These are phyloP conservation scores for Iris pallida DNA, from an alignment of 116 monocot genomes.

Conservation along the genomic window DNA sequence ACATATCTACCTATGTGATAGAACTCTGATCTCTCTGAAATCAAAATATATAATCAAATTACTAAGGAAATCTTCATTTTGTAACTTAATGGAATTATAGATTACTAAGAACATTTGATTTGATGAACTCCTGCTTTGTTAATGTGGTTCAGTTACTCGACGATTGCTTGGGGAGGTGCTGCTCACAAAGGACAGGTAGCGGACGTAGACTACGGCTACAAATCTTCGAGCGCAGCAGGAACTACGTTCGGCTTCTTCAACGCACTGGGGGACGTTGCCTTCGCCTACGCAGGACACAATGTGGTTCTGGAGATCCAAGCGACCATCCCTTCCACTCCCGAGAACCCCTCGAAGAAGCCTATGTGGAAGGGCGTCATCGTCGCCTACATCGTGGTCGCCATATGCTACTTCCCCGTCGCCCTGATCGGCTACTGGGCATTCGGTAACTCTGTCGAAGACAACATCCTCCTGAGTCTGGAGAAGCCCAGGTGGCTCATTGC, in stretches of 20 bases:
- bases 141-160: conserved; percentile 21
- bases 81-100: neutral
- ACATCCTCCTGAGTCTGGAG: conserved; percentile 30
- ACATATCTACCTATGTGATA: neutral
- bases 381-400: conserved; percentile 45
- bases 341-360: conserved; percentile 48
- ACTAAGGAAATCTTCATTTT: neutral
- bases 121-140: neutral
- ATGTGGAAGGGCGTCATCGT: conserved; percentile 55
- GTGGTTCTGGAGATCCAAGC: conserved; percentile 60
- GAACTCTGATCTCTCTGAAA: too few species aligned
- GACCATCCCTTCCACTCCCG: conserved; percentile 46
- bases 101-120: neutral
- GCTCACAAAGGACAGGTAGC: conserved; percentile 23
- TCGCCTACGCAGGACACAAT: conserved; percentile 53
- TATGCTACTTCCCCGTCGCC: conserved; percentile 53
- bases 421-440: conserved; percentile 41
- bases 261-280: conserved; percentile 41
- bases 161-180: conserved; percentile 46
- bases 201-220: conserved; percentile 30
- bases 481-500: conserved; percentile 52
- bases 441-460: conserved; percentile 31
- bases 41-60: neutral
- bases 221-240: neutral
- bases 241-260: conserved; percentile 33